Evolutionary conservation across 257 asterid species (phyloP).

Genomic region (Primulina tabacum): DNA sequence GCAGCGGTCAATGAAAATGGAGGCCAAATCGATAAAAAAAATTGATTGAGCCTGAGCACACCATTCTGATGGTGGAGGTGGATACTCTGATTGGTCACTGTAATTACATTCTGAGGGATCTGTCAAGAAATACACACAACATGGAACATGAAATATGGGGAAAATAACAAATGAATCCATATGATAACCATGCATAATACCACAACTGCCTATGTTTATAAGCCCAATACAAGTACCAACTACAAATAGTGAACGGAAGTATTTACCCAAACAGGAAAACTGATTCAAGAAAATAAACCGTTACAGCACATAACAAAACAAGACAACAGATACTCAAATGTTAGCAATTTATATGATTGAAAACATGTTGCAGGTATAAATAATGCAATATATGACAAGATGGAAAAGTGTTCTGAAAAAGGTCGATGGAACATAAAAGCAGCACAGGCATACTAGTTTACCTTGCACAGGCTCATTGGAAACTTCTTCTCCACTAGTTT

Average conservation of each 20-base stretch:
- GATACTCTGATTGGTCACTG: conserved; percentile 45
- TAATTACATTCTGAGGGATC: conserved; percentile 35
- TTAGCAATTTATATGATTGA: background rate
- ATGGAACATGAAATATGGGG: conserved; percentile 12
- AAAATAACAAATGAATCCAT: conserved; percentile 9
- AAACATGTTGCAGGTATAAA: background rate
- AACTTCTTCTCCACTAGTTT: conserved; percentile 33
- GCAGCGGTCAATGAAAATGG: conserved; percentile 5
- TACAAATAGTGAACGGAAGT: background rate
- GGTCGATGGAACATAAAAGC: background rate
- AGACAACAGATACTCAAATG: background rate
- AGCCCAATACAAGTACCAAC: background rate
- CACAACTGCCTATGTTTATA: background rate
- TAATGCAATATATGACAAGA: background rate
- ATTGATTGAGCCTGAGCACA: conserved; percentile 29
- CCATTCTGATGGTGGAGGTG: conserved; percentile 97
- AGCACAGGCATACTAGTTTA: conserved; percentile 29
- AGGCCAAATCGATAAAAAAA: conserved; percentile 17
- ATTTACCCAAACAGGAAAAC: background rate
- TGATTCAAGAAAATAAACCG: conserved; percentile 1
- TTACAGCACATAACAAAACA: background rate
- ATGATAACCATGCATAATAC: background rate
- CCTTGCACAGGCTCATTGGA: conserved; percentile 38
- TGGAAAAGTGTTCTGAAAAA: background rate
- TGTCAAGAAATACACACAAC: conserved; percentile 38